Base-by-base conservation (phyloP, 805 yeast species). In the Lipomyces mesembrius region DNA sequence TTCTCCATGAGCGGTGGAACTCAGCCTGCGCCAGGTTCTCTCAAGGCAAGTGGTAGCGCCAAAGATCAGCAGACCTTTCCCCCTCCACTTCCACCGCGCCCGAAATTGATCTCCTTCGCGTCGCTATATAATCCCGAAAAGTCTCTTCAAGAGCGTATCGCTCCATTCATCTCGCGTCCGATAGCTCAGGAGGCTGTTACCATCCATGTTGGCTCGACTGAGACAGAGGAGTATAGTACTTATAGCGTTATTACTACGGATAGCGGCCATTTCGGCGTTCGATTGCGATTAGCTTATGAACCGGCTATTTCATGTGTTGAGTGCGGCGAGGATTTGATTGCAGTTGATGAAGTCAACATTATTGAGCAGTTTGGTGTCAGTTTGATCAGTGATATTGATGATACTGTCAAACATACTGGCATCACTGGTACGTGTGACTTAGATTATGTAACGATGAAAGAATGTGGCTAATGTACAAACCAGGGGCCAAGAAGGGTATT, bases 331-430 rank as follows among this genome's bases (percentile, higher is more conserved):
- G 72, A 69, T 32, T 86, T 84, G 66, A 88, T 84, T 12, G 76
- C 83, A 2, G 81, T 87, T 0, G 70, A 77, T 0, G 74, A 78
- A 3, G 84, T 87, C 66, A 84, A 85, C 27, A 77, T 83, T 12
- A 79, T 73, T 11, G 71, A 72, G 58, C 71, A 68, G 58, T 61
- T 74, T 0, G 95, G 96, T 0, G 79, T 88, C 27, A 91, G 90
- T 12, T 77, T 95, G 1, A 92, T 95, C 27, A 88, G 93, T 73
- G 99, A 95, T 77, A 88, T 95, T 54, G 99, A 95, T 76, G 99
- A 95, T 75, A 95, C 99, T 0, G 87, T 94, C 46, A 90, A 95
- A 74, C 82, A 86, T 54, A 92, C 99, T 0, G 98, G 98, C 1
- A 94, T 95, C 0, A 83, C 90, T 43, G 94, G 94, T 65, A 22